Base-by-base conservation (phyloP, 2,329 filamentous ascomycete genomes). In the Coniosporium tulheliwenetii region DNA sequence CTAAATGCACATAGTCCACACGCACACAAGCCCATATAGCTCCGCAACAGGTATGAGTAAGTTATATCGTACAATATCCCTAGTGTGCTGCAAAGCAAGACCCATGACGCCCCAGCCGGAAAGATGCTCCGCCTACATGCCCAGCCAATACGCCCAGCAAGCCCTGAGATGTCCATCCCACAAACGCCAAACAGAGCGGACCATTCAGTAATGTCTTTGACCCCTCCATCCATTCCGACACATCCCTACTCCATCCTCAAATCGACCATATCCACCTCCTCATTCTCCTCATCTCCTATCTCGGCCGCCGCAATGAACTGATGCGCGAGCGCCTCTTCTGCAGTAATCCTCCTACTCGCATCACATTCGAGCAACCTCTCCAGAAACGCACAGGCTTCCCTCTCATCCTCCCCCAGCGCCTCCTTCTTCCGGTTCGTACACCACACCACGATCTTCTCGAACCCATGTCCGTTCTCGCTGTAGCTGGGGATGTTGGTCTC, bases 361-460 rank as follows among this genome's bases (percentile, higher is more conserved):
- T 93, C 83, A 38, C 87, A 65, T 42, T 91, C 83, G 56, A 93
- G 71, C 50, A 83, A 84, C 13, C 72, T 63, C 39, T 74, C 69
- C 44, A 93, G 59, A 52, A 93, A 91, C 35, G 73, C 67, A 0
- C 89, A 69, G 0, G 84, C 84, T 44, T 81, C 65, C 50, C 73
- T 75, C 63, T 91, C 85, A 16, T 85, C 80, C 0, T 67, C 61
- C 0, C 67, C 71, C 33, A 91, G 58, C 1, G 66, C 63, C 41
- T 67, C 12, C 36, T 67, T 5, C 66, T 63, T 40, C 41, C 71
- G 70, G 45, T 72, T 71, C 19, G 85, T 94, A 53, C 85, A 91
- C 91, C 91, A 98, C 38, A 94, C 69, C 47, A 98, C 80, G 50
- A 98, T 91, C 63, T 93, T 91, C 61, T 94, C 85, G 51, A 94